Evolutionary conservation across 2,329 filamentous ascomycete species (phyloP).

Genomic region (Ciborinia camelliae): DNA sequence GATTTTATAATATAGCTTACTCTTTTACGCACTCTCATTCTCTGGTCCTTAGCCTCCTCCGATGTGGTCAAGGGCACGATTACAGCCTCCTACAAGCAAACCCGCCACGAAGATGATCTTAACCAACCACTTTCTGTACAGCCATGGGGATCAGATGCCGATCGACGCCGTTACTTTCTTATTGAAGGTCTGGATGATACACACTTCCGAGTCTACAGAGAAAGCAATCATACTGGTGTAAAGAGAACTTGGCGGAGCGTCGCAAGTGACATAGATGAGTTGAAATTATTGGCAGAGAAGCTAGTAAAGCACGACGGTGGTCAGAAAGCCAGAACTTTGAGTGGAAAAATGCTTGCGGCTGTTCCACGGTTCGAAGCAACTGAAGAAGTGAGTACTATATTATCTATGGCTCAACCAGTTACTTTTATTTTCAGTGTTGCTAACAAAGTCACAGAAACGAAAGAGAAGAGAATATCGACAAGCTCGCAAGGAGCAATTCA

Average conservation of each 20-base stretch:
- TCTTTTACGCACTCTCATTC: constrained; percentile 59
- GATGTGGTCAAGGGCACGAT: constrained; percentile 78
- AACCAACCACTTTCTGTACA: constrained; percentile 90
- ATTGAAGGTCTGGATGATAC: constrained; percentile 94
- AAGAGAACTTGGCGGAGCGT: constrained; percentile 88
- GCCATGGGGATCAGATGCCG: constrained; percentile 83
- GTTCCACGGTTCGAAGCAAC: constrained; percentile 89
- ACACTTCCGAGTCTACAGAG: constrained; percentile 87
- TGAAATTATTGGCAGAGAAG: constrained; percentile 71
- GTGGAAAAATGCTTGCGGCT: constrained; percentile 72
- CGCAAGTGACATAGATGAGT: constrained; percentile 84
- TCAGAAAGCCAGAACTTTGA: constrained; percentile 74
- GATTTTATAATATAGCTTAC: constrained; percentile 12
- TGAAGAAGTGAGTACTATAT: constrained; percentile 65
- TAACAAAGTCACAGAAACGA: constrained; percentile 64
- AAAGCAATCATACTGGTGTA: constrained; percentile 77
- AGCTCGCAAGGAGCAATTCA: constrained; percentile 70
- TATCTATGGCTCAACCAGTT: neutral
- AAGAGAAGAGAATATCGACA: constrained; percentile 88
- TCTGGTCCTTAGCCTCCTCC: constrained; percentile 88
- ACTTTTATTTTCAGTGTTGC: constrained; percentile 23
- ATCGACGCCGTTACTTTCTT: constrained; percentile 90
- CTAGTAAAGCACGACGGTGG: constrained; percentile 74
- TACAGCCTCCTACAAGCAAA: constrained; percentile 84
- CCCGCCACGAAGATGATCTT: constrained; percentile 69